A percentile compares a stretch with the other conserved stretches of the same genome.
phyloP scores from a whole-genome alignment of 2,329 filamentous ascomycete genomes.

The Sclerotinia trifoliorum region DNA sequence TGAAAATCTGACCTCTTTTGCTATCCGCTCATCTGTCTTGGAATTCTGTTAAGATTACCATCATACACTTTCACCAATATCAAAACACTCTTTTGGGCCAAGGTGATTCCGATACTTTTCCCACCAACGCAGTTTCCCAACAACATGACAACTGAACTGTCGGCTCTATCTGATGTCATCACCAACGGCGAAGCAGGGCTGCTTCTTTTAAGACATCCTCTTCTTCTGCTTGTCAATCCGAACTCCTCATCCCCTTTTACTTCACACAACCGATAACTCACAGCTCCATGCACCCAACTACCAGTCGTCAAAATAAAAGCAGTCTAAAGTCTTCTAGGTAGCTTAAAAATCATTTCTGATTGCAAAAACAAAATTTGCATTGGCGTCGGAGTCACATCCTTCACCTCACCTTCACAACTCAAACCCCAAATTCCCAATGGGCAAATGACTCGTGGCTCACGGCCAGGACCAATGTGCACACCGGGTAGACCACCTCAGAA shows the following conservation, averaged over 20 bases:
- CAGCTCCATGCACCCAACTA: too few relatives aligned
- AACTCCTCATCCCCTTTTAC: background rate
- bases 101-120: background rate
- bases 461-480: constrained; percentile 1
- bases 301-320: too few relatives aligned
- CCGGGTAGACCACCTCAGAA: background rate
- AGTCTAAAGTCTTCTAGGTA: fast-evolving
- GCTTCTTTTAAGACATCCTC: background rate
- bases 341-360: background rate
- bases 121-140: background rate
- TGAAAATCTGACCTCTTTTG: background rate
- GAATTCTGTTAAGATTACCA: background rate
- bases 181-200: background rate
- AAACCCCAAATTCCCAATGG: background rate
- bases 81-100: background rate
- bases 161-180: background rate
- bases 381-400: background rate
- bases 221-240: background rate
- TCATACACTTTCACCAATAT: background rate
- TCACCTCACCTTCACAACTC: background rate
- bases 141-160: background rate
- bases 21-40: background rate
- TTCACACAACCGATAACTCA: too few relatives aligned
- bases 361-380: background rate
- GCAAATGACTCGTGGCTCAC: background rate